Conservation (phyloP, 1,284 basidiomycete species). For the Ceraceosorus bombacis region DNA sequence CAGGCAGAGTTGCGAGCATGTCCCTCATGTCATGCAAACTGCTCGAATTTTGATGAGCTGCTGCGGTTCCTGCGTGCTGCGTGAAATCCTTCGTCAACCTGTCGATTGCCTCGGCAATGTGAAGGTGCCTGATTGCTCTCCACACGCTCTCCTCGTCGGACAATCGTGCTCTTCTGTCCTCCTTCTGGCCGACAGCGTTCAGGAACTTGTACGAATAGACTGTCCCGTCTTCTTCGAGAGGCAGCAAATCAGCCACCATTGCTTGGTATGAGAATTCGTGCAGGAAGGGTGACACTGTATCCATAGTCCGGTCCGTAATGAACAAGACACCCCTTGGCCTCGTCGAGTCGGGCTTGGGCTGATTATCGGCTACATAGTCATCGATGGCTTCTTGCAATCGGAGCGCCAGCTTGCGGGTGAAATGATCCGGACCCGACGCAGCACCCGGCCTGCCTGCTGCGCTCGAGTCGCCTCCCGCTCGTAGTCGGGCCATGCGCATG, state of each 20-base stretch:
- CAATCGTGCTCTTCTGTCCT: constrained; percentile 76
- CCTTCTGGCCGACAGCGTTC: constrained; percentile 59
- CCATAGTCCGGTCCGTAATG: constrained; percentile 92
- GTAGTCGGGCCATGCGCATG: constrained; percentile 27
- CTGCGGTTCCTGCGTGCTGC: constrained; percentile 83
- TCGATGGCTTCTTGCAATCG: constrained; percentile 35
- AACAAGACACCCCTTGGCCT: constrained; percentile 75
- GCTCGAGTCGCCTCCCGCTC: constrained; percentile 18
- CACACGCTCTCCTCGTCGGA: constrained; percentile 83
- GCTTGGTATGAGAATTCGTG: constrained; percentile 99
- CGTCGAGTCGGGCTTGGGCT: constrained; percentile 59
- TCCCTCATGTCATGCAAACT: constrained; percentile 97
- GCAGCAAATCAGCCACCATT: constrained; percentile 87
- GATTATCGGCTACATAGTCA: constrained; percentile 23
- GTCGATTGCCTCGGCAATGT: constrained; percentile 97
- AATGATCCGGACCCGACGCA: constrained; percentile 22
- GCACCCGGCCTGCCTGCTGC: constrained; percentile 11
- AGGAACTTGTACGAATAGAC: constrained; percentile 66
- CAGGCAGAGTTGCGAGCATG: constrained; percentile 89
- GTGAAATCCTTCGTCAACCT: constrained; percentile 92
- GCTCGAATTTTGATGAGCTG: constrained; percentile 62
- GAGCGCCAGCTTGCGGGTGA: constrained; percentile 39
- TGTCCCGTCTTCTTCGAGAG: constrained; percentile 66
- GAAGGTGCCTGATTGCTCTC: constrained; percentile 86
- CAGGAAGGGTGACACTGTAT: constrained; percentile 77